These are phyloP conservation scores for Juglanconis oblonga DNA, from an alignment of 2,329 filamentous ascomycete genomes.

Conservation along the genomic window DNA sequence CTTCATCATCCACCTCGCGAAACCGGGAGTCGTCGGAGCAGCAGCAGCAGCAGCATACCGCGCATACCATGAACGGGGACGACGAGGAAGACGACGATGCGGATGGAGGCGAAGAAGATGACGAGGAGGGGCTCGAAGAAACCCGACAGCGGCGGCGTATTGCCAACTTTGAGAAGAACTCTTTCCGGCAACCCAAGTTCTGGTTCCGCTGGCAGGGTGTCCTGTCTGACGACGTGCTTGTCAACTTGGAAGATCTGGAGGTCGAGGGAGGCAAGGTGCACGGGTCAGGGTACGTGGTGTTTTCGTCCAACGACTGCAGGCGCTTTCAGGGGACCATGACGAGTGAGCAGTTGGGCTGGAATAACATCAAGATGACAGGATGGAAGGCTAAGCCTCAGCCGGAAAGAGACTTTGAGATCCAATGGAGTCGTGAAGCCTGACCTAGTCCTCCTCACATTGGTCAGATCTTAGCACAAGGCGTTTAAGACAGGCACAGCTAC, in stretches of 20 bases:
- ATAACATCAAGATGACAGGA: conserved; percentile 21
- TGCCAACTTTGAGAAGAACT: conserved; percentile 24
- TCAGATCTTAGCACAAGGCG: neutral
- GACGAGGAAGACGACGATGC: neutral
- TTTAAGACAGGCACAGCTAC: neutral
- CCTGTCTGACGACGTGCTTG: neutral
- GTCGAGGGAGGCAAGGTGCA: neutral
- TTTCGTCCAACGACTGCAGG: conserved; percentile 24
- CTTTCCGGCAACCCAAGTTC: conserved; percentile 25
- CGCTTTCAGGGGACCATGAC: conserved; percentile 24
- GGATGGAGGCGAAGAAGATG: neutral
- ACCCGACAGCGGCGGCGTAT: conserved; percentile 17
- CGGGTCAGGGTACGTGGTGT: conserved; percentile 24
- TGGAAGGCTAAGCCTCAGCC: conserved; percentile 21
- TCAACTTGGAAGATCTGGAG: conserved; percentile 1
- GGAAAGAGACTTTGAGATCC: conserved; percentile 21
- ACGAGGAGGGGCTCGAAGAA: conserved; percentile 4
- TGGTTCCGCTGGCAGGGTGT: conserved; percentile 22
- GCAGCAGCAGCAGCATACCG: too few relatives aligned
- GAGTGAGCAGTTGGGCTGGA: conserved; percentile 22
- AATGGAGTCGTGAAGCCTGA: conserved; percentile 1
- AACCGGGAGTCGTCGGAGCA: neutral
- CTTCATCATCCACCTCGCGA: neutral
- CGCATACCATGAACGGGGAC: neutral
- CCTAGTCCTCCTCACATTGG: neutral